Percentiles rank a stretch among this genome's conserved stretches.
These are phyloP conservation scores for Trichomonascaceae sp. DNA, from an alignment of 1,139 yeast species.

Conservation along the genomic window DNA sequence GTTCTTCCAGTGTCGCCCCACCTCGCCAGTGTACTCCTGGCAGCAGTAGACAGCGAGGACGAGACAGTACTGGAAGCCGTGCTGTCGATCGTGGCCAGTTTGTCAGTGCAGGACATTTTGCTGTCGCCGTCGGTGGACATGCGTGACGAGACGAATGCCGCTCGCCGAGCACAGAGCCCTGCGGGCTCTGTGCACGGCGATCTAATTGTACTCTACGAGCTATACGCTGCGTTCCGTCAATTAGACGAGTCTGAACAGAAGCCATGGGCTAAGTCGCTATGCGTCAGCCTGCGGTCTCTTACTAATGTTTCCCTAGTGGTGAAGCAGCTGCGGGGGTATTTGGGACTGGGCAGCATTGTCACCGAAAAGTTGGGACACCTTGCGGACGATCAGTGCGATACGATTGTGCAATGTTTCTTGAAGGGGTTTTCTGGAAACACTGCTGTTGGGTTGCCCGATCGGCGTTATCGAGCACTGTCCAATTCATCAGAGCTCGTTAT, in stretches of 20 bases:
- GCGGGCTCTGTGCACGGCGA: constrained; percentile 70
- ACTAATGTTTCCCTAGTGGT: constrained; percentile 64
- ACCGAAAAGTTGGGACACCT: constrained; percentile 7
- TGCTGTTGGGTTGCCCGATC: constrained; percentile 90
- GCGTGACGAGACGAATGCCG: constrained; percentile 64
- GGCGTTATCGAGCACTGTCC: constrained; percentile 75
- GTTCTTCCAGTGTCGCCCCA: constrained; percentile 84
- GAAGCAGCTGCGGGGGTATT: constrained; percentile 61
- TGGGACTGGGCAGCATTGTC: constrained; percentile 24
- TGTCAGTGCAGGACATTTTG: constrained; percentile 81
- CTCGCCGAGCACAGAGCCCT: constrained; percentile 38
- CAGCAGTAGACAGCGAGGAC: constrained; percentile 48
- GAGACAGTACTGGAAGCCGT: constrained; percentile 36
- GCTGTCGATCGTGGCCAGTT: constrained; percentile 80
- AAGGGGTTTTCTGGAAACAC: constrained; percentile 75
- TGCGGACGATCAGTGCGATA: constrained; percentile 14
- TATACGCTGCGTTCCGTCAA: constrained; percentile 46
- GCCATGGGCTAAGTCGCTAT: constrained; percentile 74
- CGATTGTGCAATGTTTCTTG: constrained; percentile 55
- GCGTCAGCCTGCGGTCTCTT: constrained; percentile 68
- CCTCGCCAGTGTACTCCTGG: constrained; percentile 71
- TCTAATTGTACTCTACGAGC: constrained; percentile 67
- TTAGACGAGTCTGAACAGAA: constrained; percentile 34
- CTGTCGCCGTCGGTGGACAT: constrained; percentile 67
- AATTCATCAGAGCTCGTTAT: constrained; percentile 54